Evolutionary conservation across 2,329 filamentous ascomycete species (phyloP), one percentile per base, ranked within the genome.

Genomic region (Tolypocladium ovalisporum): DNA sequence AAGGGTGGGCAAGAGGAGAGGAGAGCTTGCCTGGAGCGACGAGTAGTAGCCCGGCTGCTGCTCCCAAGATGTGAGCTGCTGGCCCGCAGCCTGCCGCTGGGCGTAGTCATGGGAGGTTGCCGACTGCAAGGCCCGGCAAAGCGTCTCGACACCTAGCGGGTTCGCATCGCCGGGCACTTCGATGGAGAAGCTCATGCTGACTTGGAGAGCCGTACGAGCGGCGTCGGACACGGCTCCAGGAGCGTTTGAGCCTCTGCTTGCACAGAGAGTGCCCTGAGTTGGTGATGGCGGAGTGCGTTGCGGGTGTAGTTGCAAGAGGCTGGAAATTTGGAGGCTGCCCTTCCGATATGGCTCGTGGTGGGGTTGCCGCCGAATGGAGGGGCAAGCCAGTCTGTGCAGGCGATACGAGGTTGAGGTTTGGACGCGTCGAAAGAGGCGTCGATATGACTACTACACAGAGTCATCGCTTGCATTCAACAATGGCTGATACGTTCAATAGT

Each of bases 101-200:
- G 74, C 74, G 64, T 84, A 79, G 57, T 85, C 79, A 54, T 79
- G 78, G 22, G 85, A 86, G 47, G 82, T 82, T 37, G 86, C 86
- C 57, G 81, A 76, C 60, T 84, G 76, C 56, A 92, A 75, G 13
- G 82, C 81, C 61, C 82, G 81, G 66, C 83, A 84, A 32, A 92
- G 79, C 67, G 85, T 82, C 58, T 81, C 76, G 58, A 80, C 71
- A 59, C 72, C 84, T 61, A 92, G 76, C 56, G 88, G 88, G 63
- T 80, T 90, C 51, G 90, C 87, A 75, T 94, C 90, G 62, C 88
- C 91, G 8, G 89, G 82, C 59, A 90, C 85, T 75, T 96, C 90
- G 68, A 95, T 84, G 59, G 81, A 73, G 70, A 86, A 86, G 69
- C 78, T 83, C 87, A 90, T 90, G 66, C 59, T 69, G 58, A 60